Percentiles rank a stretch among this genome's conserved stretches.
These are phyloP conservation scores for Coniochaeta ligniaria DNA, from an alignment of 2,329 filamentous ascomycete species.

Conservation along the genomic window DNA sequence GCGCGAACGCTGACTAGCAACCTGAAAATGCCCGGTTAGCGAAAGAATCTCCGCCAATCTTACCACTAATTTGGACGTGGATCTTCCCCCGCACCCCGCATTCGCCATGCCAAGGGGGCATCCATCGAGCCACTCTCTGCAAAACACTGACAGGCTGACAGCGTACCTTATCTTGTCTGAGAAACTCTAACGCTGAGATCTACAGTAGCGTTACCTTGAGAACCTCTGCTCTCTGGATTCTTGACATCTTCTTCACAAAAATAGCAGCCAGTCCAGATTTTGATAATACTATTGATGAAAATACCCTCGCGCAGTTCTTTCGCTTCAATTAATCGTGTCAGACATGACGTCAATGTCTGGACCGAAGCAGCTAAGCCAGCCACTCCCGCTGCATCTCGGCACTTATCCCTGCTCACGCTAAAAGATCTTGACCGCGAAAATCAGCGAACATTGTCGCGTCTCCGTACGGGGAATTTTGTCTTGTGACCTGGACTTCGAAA, in stretches of 20 bases:
- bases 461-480: not conserved
- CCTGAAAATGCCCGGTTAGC: too few relatives aligned
- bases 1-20: too few relatives aligned
- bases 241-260: not conserved
- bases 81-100: not conserved
- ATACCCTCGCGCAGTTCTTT: too few relatives aligned
- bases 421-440: not conserved
- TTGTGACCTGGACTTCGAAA: not conserved
- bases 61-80: too few relatives aligned
- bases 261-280: too few relatives aligned
- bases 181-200: not conserved
- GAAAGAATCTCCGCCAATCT: too few relatives aligned
- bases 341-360: not conserved
- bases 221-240: not conserved
- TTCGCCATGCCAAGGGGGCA: not conserved
- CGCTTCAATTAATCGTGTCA: not conserved
- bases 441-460: not conserved
- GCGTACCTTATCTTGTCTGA: not conserved
- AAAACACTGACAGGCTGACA: too few relatives aligned
- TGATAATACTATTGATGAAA: too few relatives aligned
- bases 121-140: too few relatives aligned
- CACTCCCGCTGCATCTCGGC: not conserved
- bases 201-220: not conserved
- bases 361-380: not conserved
- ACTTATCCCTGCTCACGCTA: not conserved